Percentiles rank a stretch among this genome's conserved stretches.
phyloP scores from a whole-genome alignment of 345 rosid genomes.

The sweet orange (Citrus sinensis) region DNA sequence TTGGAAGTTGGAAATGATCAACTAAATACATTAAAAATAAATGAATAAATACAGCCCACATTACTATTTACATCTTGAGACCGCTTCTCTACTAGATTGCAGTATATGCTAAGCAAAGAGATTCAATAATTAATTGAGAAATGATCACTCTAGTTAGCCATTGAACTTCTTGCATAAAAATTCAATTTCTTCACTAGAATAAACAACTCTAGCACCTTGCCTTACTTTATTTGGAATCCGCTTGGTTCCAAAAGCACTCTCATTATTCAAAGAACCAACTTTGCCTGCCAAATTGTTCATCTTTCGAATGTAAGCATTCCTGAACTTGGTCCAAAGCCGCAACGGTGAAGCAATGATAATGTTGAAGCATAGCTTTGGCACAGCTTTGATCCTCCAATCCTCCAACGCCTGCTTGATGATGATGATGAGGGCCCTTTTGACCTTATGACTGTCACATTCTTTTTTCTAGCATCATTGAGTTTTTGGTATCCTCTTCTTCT shows the following conservation, averaged over 20 bases:
- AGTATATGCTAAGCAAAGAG: not conserved
- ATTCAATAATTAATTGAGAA: not conserved
- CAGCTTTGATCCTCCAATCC: slow-evolving; percentile 32
- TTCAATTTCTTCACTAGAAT: slow-evolving; percentile 19
- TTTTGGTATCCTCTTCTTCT: slow-evolving; percentile 33
- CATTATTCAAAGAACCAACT: slow-evolving; percentile 23
- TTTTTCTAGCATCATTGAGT: slow-evolving; percentile 19
- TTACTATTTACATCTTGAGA: not conserved
- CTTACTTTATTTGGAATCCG: slow-evolving; percentile 27
- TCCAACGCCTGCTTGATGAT: slow-evolving; percentile 28
- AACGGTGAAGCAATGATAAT: slow-evolving; percentile 18
- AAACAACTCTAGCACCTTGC: not conserved
- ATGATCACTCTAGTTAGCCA: not conserved
- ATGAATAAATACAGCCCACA: not conserved
- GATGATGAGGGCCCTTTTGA: slow-evolving; percentile 6
- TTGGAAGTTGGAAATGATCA: too few species aligned
- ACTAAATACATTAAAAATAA: too few species aligned
- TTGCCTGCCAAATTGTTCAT: slow-evolving; percentile 27
- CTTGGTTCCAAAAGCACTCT: slow-evolving; percentile 20
- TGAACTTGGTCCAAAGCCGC: slow-evolving; percentile 30
- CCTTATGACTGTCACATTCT: slow-evolving; percentile 18
- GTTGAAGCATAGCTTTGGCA: slow-evolving; percentile 23
- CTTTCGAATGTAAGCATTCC: slow-evolving; percentile 29
- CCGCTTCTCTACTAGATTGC: not conserved
- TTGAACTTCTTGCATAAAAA: too few species aligned